These are phyloP conservation scores for Fusarium subtropicale DNA, from an alignment of 2,329 filamentous ascomycete species.

Conservation along the genomic window DNA sequence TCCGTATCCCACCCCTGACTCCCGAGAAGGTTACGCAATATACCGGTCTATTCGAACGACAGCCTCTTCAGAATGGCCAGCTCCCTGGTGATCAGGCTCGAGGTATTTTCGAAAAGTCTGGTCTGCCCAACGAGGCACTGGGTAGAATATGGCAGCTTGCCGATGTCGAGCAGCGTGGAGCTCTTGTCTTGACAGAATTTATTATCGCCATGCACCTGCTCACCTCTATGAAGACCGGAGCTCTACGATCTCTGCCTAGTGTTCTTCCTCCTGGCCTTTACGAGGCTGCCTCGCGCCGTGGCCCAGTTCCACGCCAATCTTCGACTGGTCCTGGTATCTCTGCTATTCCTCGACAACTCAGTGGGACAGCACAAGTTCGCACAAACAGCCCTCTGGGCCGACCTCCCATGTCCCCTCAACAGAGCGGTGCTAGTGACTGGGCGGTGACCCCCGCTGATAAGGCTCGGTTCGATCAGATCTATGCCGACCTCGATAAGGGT, in stretches of 20 bases:
- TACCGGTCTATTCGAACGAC: conserved; percentile 88
- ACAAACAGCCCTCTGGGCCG: conserved; percentile 69
- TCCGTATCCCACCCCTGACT: conserved; percentile 88
- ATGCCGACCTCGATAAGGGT: conserved; percentile 82
- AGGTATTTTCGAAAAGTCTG: conserved; percentile 93
- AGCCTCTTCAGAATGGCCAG: conserved; percentile 75
- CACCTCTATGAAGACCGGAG: conserved; percentile 87
- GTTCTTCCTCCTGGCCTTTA: conserved; percentile 87
- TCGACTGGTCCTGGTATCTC: conserved; percentile 66
- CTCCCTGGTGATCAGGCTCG: conserved; percentile 89
- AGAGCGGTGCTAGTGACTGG: conserved; percentile 72
- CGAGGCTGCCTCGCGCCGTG: conserved; percentile 84
- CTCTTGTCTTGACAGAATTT: conserved; percentile 89
- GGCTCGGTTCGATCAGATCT: conserved; percentile 86
- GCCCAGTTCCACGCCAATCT: conserved; percentile 60
- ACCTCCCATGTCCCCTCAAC: conserved; percentile 59
- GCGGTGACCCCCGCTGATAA: conserved; percentile 86
- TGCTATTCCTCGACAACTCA: conserved; percentile 85
- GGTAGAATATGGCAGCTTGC: conserved; percentile 97
- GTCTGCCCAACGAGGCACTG: conserved; percentile 87
- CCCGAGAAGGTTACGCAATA: conserved; percentile 93
- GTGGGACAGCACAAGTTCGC: conserved; percentile 73
- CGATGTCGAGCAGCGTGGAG: conserved; percentile 91
- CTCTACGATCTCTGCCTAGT: conserved; percentile 81
- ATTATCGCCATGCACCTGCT: conserved; percentile 98